phyloP scores from a whole-genome alignment of 768 basidiomycete genomes.

The Macrolepiota dolichaula region DNA sequence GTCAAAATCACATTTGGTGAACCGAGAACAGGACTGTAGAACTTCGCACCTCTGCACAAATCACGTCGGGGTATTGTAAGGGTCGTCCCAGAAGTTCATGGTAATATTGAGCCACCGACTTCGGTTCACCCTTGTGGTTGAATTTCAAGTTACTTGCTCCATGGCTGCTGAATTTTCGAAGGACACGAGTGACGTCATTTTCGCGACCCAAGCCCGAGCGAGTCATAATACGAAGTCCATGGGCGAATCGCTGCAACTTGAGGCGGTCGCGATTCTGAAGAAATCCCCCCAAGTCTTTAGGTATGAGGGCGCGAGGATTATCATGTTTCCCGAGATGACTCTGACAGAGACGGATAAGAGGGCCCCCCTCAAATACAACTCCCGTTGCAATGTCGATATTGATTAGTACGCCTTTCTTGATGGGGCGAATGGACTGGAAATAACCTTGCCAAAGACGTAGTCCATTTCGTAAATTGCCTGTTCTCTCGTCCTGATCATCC shows the following conservation, averaged over 20 bases:
- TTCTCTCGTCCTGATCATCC: slow-evolving; percentile 31
- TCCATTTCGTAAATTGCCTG: slow-evolving; percentile 49
- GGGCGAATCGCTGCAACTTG: slow-evolving; percentile 31
- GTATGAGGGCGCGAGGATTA: slow-evolving; percentile 24
- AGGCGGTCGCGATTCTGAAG: slow-evolving; percentile 48
- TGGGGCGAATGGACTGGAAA: slow-evolving; percentile 76
- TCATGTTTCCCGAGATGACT: slow-evolving; percentile 3
- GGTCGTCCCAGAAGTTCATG: slow-evolving; percentile 19
- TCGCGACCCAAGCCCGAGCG: background rate
- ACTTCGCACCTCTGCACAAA: slow-evolving; percentile 52
- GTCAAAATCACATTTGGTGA: background rate
- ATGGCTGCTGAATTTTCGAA: slow-evolving; percentile 50
- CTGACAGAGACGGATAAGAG: slow-evolving; percentile 53
- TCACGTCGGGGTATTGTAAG: slow-evolving; percentile 43
- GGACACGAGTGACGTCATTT: slow-evolving; percentile 31
- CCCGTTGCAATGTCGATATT: slow-evolving; percentile 81
- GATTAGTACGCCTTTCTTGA: slow-evolving; percentile 57
- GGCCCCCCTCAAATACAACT: slow-evolving; percentile 67
- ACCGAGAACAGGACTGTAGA: background rate
- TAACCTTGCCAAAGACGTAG: slow-evolving; percentile 76
- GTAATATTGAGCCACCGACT: slow-evolving; percentile 41
- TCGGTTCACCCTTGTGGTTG: slow-evolving; percentile 36
- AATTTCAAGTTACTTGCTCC: slow-evolving; percentile 52
- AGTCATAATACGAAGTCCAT: slow-evolving; percentile 23
- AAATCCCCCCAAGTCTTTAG: slow-evolving; percentile 27